Evolutionary conservation across 345 rosid genomes (phyloP).

Genomic region (Syzygium oleosum): DNA sequence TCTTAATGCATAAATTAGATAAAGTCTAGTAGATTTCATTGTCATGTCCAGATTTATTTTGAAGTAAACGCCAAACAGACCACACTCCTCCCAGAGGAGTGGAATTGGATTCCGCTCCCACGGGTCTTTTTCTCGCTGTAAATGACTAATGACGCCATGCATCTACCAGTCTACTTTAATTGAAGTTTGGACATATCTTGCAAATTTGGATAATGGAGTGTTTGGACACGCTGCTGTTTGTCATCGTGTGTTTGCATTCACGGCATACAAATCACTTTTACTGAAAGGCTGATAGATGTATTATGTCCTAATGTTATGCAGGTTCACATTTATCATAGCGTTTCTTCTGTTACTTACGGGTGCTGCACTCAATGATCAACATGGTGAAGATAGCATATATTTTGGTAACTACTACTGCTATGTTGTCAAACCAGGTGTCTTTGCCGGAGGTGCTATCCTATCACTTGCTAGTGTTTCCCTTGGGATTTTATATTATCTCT

Average conservation of each 20-base stretch:
- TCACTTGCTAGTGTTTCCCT: conserved; percentile 47
- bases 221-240: not conserved
- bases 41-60: not conserved
- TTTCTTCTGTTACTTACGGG: conserved; percentile 74
- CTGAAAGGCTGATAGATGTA: not conserved
- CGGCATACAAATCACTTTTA: not conserved
- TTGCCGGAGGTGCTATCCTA: conserved; percentile 61
- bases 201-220: not conserved
- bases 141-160: not conserved
- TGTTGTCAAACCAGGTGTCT: conserved; percentile 78
- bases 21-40: not conserved
- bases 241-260: not conserved
- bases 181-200: not conserved
- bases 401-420: conserved; percentile 54
- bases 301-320: conserved; percentile 12
- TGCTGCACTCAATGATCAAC: conserved; percentile 68
- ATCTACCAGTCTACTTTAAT: not conserved
- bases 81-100: not conserved
- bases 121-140: not conserved
- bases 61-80: not conserved
- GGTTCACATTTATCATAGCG: conserved; percentile 78
- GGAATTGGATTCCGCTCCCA: not conserved
- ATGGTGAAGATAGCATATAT: conserved; percentile 35
- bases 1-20: not conserved
- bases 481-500: conserved; percentile 63